phyloP scores from a whole-genome alignment of 768 basidiomycete species.

The Macrolepiota fuliginosa region DNA sequence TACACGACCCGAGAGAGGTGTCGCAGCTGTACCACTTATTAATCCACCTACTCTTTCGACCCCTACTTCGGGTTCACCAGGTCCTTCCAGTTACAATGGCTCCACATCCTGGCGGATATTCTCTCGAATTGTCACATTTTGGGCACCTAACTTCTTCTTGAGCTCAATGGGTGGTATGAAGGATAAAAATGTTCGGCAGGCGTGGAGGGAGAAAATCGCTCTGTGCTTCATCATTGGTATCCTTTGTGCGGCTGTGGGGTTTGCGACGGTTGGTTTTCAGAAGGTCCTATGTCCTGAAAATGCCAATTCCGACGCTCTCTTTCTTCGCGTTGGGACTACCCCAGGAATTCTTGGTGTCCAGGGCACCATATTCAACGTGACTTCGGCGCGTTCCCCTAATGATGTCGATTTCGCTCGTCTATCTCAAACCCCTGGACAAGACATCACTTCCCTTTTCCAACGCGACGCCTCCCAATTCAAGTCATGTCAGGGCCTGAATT shows the following conservation, averaged over 20 bases:
- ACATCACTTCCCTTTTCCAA: conserved; percentile 85
- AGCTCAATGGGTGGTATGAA: conserved; percentile 74
- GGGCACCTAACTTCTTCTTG: conserved; percentile 83
- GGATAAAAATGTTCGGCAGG: conserved; percentile 76
- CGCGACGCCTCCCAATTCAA: conserved; percentile 66
- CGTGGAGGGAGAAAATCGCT: conserved; percentile 97
- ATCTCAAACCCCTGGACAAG: conserved; percentile 66
- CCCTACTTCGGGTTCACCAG: conserved; percentile 23
- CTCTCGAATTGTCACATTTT: conserved; percentile 79
- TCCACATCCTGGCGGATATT: conserved; percentile 78
- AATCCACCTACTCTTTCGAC: conserved; percentile 60
- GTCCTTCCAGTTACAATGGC: conserved; percentile 37
- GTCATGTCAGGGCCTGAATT: conserved; percentile 58
- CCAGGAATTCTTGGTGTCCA: conserved; percentile 70
- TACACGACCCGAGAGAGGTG: conserved; percentile 91
- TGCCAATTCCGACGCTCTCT: conserved; percentile 39
- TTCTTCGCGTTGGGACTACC: conserved; percentile 53
- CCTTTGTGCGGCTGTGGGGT: conserved; percentile 80
- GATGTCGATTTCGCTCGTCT: conserved; percentile 60
- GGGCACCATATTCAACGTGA: conserved; percentile 77
- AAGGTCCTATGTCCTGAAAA: conserved; percentile 82
- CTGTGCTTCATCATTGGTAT: conserved; percentile 84
- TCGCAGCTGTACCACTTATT: conserved; percentile 92
- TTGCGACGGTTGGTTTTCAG: conserved; percentile 93
- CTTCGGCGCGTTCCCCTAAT: conserved; percentile 45